These are phyloP conservation scores for Thymus quinquecostatus DNA, from an alignment of 257 asterid species.

Conservation along the genomic window DNA sequence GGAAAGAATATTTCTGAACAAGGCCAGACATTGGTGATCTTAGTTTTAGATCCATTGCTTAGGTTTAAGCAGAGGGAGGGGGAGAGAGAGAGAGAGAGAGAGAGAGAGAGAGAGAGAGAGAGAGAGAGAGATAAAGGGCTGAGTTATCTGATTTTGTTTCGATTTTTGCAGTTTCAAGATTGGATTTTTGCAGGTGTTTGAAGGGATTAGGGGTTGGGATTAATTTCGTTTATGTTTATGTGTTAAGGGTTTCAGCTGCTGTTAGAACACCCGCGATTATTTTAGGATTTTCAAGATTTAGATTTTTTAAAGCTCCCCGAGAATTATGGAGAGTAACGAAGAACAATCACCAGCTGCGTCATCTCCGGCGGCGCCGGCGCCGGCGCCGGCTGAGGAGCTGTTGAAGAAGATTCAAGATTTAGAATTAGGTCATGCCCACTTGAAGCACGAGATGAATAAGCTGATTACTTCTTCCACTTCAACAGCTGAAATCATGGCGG, in stretches of 20 bases:
- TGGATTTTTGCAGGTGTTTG: slow-evolving; percentile 12
- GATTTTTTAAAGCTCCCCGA: slow-evolving; percentile 14
- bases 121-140: neutral
- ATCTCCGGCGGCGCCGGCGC: slow-evolving; percentile 30
- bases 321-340: slow-evolving; percentile 49
- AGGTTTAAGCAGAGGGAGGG: neutral
- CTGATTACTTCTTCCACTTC: slow-evolving; percentile 68
- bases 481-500: slow-evolving; percentile 44
- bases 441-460: slow-evolving; percentile 81
- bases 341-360: slow-evolving; percentile 35
- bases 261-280: neutral
- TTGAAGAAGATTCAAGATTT: slow-evolving; percentile 83
- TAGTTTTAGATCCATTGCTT: slow-evolving; percentile 32
- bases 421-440: slow-evolving; percentile 81
- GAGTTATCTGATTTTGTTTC: slow-evolving; percentile 12
- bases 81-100: neutral
- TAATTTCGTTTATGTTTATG: neutral
- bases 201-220: slow-evolving; percentile 16
- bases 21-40: slow-evolving; percentile 31
- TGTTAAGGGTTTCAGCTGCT: slow-evolving; percentile 18
- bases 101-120: neutral
- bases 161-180: slow-evolving; percentile 19
- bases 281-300: slow-evolving; percentile 26
- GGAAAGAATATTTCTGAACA: slow-evolving; percentile 10
- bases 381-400: slow-evolving; percentile 71